These are phyloP conservation scores for Aspergillus uvarum DNA, from an alignment of 2,329 filamentous ascomycete species.

Conservation along the genomic window DNA sequence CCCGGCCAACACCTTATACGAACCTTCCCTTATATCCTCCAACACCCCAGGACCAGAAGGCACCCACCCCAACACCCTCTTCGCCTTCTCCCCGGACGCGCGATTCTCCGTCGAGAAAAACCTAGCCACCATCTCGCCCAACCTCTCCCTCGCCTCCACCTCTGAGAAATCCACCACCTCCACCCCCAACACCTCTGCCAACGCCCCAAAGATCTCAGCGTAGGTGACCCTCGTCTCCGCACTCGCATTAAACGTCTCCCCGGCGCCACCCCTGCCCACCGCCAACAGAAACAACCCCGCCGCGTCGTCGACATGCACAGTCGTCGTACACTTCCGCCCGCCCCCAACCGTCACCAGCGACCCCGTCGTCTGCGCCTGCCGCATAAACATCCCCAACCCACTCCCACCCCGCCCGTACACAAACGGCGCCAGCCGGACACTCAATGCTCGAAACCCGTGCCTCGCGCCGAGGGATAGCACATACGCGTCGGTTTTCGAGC, in stretches of 20 bases:
- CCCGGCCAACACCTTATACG: neutral
- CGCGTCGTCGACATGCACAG: conserved; percentile 41
- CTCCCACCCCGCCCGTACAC: conserved; percentile 35
- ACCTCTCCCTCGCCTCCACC: conserved; percentile 29
- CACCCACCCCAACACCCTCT: conserved; percentile 38
- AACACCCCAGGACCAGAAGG: conserved; percentile 5
- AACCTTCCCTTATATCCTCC: neutral
- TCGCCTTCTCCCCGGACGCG: conserved; percentile 39
- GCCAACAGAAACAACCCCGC: conserved; percentile 40
- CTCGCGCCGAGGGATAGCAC: conserved; percentile 19
- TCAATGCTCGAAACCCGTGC: conserved; percentile 32
- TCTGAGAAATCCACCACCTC: conserved; percentile 29
- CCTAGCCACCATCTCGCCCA: conserved; percentile 33
- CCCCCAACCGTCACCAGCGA: conserved; percentile 28
- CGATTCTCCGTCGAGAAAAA: conserved; percentile 32
- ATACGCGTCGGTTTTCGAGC: conserved; percentile 26
- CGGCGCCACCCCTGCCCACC: conserved; percentile 40
- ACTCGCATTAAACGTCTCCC: conserved; percentile 39
- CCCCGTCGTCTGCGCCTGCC: conserved; percentile 21
- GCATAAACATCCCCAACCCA: conserved; percentile 24
- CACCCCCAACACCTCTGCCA: conserved; percentile 38
- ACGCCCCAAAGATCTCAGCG: conserved; percentile 20
- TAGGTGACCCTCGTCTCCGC: conserved; percentile 35
- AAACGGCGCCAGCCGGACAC: conserved; percentile 42
- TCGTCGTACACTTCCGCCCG: conserved; percentile 39